phyloP scores from a whole-genome alignment of 169 alveolate species.

The Eimeria maxima region DNA sequence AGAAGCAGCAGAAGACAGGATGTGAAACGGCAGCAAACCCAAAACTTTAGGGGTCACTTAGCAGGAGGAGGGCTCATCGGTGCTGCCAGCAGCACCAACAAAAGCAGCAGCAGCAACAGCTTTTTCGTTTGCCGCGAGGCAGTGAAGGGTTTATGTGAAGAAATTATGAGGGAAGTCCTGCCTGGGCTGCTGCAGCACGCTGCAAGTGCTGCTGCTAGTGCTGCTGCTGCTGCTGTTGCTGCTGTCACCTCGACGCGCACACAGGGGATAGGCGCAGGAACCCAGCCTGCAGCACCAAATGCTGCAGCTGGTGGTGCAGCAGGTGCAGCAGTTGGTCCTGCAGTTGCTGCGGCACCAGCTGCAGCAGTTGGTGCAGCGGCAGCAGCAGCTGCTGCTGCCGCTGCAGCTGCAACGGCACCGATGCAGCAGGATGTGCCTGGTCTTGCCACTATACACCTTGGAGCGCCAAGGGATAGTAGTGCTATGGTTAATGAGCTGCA shows the following conservation, averaged over 20 bases:
- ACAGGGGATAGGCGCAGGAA: neutral
- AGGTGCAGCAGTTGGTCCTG: neutral
- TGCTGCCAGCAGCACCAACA: neutral
- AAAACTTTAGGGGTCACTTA: neutral
- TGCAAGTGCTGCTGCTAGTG: conserved; percentile 21
- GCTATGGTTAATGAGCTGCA: too few species aligned
- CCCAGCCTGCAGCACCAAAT: neutral
- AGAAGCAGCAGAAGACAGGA: neutral
- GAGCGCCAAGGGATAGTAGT: too few species aligned
- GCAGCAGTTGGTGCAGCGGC: neutral
- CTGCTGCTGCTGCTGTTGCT: conserved; percentile 44
- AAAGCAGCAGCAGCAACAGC: neutral
- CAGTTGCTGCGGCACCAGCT: neutral
- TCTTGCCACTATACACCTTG: too few species aligned
- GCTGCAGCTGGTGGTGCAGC: neutral
- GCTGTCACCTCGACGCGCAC: neutral
- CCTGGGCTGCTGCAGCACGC: conserved; percentile 30
- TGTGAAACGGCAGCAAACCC: neutral
- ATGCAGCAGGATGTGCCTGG: too few species aligned
- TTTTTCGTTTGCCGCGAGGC: neutral
- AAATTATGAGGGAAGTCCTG: neutral
- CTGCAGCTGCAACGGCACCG: too few species aligned
- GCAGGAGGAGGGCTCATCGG: neutral
- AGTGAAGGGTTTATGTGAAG: neutral
- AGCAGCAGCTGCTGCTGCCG: neutral